Percentiles rank a stretch among this genome's conserved stretches.
Evolutionary conservation across 1,284 basidiomycete genomes (phyloP).

Genomic region (Filobasidium uniguttulatum): DNA sequence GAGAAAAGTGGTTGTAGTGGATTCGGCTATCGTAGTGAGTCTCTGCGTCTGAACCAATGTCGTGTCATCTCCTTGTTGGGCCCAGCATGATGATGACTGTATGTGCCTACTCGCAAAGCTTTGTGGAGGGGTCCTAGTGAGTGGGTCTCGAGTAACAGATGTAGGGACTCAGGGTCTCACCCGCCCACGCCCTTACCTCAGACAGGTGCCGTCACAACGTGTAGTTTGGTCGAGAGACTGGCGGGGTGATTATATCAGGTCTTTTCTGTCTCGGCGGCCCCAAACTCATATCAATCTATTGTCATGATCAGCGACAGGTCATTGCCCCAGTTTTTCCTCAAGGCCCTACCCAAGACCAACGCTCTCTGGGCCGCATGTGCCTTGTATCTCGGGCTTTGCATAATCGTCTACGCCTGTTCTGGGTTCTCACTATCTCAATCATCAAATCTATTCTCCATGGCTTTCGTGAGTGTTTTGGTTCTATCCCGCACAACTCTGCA

Average conservation of each 20-base stretch:
- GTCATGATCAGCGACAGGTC: conserved; percentile 19
- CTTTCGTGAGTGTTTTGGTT: conserved; percentile 8
- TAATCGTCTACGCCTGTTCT: conserved; percentile 24
- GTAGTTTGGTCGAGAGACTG: background rate
- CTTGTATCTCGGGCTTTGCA: conserved; percentile 20
- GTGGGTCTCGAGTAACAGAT: background rate
- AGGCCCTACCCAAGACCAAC: conserved; percentile 18
- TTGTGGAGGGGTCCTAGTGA: conserved; percentile 15
- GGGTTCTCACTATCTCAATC: conserved; percentile 19
- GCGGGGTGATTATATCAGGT: background rate
- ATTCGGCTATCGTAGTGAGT: conserved; percentile 13
- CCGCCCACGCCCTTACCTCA: background rate
- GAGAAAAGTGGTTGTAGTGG: conserved; percentile 10
- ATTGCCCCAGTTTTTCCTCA: conserved; percentile 20
- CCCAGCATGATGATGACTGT: conserved; percentile 15
- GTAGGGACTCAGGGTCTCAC: too few relatives aligned
- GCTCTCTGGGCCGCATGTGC: conserved; percentile 19
- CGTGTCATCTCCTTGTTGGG: background rate
- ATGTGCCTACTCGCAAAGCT: conserved; percentile 15
- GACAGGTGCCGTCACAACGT: conserved; percentile 7
- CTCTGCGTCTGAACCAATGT: background rate
- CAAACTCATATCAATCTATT: background rate
- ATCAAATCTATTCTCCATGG: conserved; percentile 20
- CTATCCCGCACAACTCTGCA: background rate
- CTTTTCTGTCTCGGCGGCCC: background rate